A percentile compares a stretch with the other conserved stretches of the same genome.
These are phyloP conservation scores for Lachancea waltii DNA, from an alignment of 805 yeast genomes.

Conservation along the genomic window DNA sequence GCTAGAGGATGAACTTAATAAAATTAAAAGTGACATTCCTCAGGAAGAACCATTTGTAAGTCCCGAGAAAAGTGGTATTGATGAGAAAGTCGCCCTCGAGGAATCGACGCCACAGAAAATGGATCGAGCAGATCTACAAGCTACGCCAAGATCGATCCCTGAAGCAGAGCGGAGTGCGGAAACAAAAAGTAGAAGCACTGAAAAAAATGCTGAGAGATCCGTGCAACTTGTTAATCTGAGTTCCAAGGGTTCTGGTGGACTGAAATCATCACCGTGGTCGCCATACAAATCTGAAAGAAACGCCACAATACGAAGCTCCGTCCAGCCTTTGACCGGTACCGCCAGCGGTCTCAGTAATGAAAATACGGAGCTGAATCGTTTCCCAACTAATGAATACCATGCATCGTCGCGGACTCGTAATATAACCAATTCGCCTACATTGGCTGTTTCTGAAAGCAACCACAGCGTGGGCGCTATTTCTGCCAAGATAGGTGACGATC, in stretches of 20 bases:
- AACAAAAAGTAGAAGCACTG: background rate
- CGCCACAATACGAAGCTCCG: background rate
- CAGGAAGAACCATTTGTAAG: background rate
- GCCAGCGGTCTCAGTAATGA: background rate
- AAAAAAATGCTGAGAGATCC: background rate
- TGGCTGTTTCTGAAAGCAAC: too few relatives aligned
- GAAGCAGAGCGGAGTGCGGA: background rate
- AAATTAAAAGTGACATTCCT: background rate
- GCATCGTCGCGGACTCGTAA: too few relatives aligned
- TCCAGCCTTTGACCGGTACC: background rate
- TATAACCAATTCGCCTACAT: background rate
- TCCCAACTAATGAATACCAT: too few relatives aligned
- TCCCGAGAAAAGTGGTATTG: background rate
- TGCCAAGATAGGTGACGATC: background rate
- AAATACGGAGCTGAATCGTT: background rate
- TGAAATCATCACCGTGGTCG: slow-evolving; percentile 24
- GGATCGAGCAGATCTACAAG: background rate
- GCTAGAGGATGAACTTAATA: slow-evolving; percentile 16
- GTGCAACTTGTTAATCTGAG: too few relatives aligned
- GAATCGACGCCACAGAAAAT: slow-evolving; percentile 6
- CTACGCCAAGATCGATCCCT: background rate
- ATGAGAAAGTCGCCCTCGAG: slow-evolving; percentile 2
- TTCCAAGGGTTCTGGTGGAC: background rate
- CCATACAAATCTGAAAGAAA: slow-evolving; percentile 23
- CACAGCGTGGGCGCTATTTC: too few relatives aligned